Conservation (phyloP, 768 basidiomycete species). For the Trametes villosa region DNA sequence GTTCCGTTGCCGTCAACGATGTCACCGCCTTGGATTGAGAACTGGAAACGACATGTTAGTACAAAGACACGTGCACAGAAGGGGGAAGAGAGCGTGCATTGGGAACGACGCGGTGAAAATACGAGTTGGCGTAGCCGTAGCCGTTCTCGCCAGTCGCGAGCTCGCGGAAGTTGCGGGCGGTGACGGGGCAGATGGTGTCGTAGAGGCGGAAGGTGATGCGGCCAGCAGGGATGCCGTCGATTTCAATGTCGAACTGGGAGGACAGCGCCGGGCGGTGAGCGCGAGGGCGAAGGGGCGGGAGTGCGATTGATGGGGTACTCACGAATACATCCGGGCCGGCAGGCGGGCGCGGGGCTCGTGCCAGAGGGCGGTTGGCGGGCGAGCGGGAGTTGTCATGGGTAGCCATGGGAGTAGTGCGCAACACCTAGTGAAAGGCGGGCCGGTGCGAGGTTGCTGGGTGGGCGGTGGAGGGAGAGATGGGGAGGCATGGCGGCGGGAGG, state of each 20-base stretch:
- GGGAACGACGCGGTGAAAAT: slow-evolving; percentile 65
- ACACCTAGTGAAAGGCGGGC: neutral
- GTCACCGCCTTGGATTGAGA: slow-evolving; percentile 47
- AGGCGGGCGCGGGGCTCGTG: neutral
- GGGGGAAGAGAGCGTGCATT: slow-evolving; percentile 29
- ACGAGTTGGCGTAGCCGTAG: slow-evolving; percentile 71
- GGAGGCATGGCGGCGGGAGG: neutral
- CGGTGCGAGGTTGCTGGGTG: neutral
- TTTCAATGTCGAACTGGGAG: slow-evolving; percentile 63
- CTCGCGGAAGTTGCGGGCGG: slow-evolving; percentile 80
- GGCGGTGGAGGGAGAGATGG: slow-evolving; percentile 1
- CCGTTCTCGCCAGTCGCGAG: slow-evolving; percentile 69
- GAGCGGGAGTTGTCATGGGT: neutral
- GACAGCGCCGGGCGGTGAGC: neutral
- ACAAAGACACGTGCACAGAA: neutral
- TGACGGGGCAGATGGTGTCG: slow-evolving; percentile 83
- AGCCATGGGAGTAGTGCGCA: neutral
- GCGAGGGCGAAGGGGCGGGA: neutral
- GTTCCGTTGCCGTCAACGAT: slow-evolving; percentile 40
- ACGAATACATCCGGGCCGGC: slow-evolving; percentile 35
- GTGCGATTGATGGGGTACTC: neutral
- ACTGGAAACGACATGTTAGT: slow-evolving; percentile 27
- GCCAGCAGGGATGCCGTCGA: slow-evolving; percentile 62
- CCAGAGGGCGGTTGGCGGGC: neutral
- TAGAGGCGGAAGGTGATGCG: slow-evolving; percentile 84